Base-by-base conservation (phyloP, 2,329 filamentous ascomycete genomes). In the Trichothecium roseum region DNA sequence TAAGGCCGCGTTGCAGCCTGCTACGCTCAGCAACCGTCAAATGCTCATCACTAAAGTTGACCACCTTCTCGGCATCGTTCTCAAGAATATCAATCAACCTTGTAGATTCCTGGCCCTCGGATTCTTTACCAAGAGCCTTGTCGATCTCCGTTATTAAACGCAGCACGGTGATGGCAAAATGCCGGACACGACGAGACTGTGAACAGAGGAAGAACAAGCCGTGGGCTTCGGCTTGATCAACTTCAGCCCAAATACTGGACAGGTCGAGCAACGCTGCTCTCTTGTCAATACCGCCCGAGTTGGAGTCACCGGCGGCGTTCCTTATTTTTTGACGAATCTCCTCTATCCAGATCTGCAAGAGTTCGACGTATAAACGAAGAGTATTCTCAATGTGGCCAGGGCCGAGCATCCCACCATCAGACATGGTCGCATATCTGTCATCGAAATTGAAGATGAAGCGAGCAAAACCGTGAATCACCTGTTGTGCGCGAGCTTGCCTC, bases 401-500 rank as follows among this genome's bases (percentile, higher is more conserved):
- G 0, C 89, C 91, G 17, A 98, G 76, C 80, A 98, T 91, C 3
- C 91, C 91, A 22, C 93, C 91, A 51, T 98, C 91, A 8, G 88
- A 94, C 79, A 96, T 95, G 22, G 91, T 96, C 1, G 89, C 86
- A 56, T 98, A 98, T 17, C 88, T 79, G 45, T 94, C 88, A 55
- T 98, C 93, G 54, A 96, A 98, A 47, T 91, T 94, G 64, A 98
- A 98, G 36, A 98, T 98, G 59, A 96, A 98, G 18, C 88, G 74
- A 27, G 91, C 85, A 59, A 98, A 98, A 0, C 91, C 89, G 59
- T 93, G 94, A 1, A 88, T 94, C 3, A 98, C 91, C 55, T 91
- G 84, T 47, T 98, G 87, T 1, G 91, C 88, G 58, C 94, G 84
- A 7, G 82, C 84, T 51, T 98, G 91, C 22, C 84, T 74, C 9